Conservation (phyloP, 352 stramenopile species). For the Pythium graminicola region DNA sequence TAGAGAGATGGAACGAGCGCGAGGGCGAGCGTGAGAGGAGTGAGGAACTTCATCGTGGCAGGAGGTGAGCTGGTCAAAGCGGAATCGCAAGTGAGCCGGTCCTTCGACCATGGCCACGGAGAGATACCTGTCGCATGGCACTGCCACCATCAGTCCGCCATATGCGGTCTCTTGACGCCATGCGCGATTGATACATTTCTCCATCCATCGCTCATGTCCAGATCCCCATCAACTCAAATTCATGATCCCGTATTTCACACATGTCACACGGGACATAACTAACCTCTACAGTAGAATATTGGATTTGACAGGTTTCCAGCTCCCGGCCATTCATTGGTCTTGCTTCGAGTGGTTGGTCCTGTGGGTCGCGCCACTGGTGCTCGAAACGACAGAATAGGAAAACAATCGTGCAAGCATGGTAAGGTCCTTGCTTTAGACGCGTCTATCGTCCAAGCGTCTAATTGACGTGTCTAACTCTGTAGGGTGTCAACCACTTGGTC, state of each 20-base stretch:
- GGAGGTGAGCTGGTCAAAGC: background rate
- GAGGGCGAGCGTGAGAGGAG: background rate
- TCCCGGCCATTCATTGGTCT: constrained; percentile 8
- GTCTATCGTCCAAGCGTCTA: too few relatives aligned
- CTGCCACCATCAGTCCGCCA: constrained; percentile 24
- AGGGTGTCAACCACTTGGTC: constrained; percentile 81
- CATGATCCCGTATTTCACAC: background rate
- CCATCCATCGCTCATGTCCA: background rate
- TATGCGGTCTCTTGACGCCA: constrained; percentile 9
- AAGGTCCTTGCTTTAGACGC: too few relatives aligned
- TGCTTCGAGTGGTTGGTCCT: constrained; percentile 1
- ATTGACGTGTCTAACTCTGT: background rate
- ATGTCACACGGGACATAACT: constrained; percentile 17
- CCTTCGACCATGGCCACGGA: too few relatives aligned
- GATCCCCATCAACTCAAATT: background rate
- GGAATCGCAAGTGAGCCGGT: constrained; percentile 17
- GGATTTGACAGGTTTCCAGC: constrained; percentile 23
- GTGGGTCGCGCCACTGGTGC: background rate
- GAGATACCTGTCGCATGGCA: too few relatives aligned
- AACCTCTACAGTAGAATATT: constrained; percentile 13
- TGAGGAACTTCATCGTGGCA: constrained; percentile 10
- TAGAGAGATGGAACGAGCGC: background rate
- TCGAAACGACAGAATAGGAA: constrained; percentile 14
- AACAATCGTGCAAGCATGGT: constrained; percentile 9
- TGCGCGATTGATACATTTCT: constrained; percentile 8